Evolutionary conservation across 805 yeast species (phyloP), one percentile per base, ranked within the genome.

Genomic region (Wickerhamiella australiensis): DNA sequence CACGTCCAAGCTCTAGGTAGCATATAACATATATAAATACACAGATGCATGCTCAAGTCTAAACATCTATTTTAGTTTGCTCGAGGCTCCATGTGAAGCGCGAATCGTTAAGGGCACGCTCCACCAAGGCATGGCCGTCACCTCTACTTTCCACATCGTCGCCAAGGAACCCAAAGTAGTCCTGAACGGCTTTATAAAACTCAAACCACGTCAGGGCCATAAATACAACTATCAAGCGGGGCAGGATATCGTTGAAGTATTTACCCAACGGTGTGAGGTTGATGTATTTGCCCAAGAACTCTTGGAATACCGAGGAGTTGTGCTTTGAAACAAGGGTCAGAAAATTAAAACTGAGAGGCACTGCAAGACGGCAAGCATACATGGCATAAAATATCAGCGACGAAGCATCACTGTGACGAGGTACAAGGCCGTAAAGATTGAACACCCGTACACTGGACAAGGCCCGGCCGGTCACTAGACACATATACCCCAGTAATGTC

Each of bases 271-370:
- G 80, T 9, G 88, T 80, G 54, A 85, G 66, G 57, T 83, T 81
- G 60, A 85, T 81, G 5, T 85, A 80, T 56, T 76, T 70, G 6
- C 92, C 94, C 53, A 82, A 71, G 68, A 87, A 83, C 44, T 75
- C 72, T 59, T 84, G 86, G 63, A 85, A 85, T 9, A 68, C 73
- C 26, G 52, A 35, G 2, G 75, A 68, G 21, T 64, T 68, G 23
- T 80, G 66, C 17, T 74, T 68, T 2, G 77, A 71, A 51, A 81
- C 72, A 49, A 85, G 68, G 46, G 83, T 82, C 50, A 85, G 63
- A 60, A 82, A 85, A 64, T 85, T 85, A 65, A 82, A 85, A 22
- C 85, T 78, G 54, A 85, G 68, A 9, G 95, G 95, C 11, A 85
- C 79, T 0, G 94, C 83, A 61, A 85, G 68, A 54, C 95, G 77